A percentile compares a stretch with the other conserved stretches of the same genome.
Evolutionary conservation across 2,329 filamentous ascomycete species (phyloP).

Genomic region (Passalora sequoiae): DNA sequence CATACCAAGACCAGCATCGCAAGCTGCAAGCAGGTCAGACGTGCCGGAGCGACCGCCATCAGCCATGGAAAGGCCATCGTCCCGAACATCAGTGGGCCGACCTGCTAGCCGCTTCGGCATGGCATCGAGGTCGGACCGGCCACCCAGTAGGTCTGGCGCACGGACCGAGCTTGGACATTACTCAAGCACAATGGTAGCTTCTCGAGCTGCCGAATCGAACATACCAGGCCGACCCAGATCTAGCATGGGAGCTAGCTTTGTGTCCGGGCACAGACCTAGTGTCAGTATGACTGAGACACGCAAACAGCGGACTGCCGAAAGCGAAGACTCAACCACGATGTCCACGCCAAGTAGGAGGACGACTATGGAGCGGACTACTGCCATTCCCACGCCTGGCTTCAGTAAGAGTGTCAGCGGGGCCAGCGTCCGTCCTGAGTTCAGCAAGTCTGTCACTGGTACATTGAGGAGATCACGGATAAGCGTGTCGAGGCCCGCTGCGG

Average conservation of each 20-base stretch:
- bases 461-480: slow-evolving; percentile 4
- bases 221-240: slow-evolving; percentile 57
- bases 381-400: slow-evolving; percentile 13
- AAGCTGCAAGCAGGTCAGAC: slow-evolving; percentile 25
- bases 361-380: slow-evolving; percentile 21
- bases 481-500: slow-evolving; percentile 2
- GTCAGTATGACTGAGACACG: slow-evolving; percentile 31
- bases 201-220: slow-evolving; percentile 9
- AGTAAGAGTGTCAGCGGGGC: slow-evolving; percentile 3
- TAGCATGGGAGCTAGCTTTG: slow-evolving; percentile 59
- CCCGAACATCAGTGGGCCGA: slow-evolving; percentile 47
- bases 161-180: slow-evolving; percentile 39
- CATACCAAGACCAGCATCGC: slow-evolving; percentile 31
- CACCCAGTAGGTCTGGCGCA: slow-evolving; percentile 40
- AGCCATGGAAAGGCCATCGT: slow-evolving; percentile 25
- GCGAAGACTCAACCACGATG: slow-evolving; percentile 13
- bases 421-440: slow-evolving; percentile 2
- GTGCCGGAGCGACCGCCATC: slow-evolving; percentile 24
- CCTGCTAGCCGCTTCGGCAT: slow-evolving; percentile 67
- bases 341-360: slow-evolving; percentile 16
- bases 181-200: slow-evolving; percentile 13
- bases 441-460: not conserved
- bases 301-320: slow-evolving; percentile 29
- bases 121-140: slow-evolving; percentile 17
- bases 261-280: slow-evolving; percentile 24